Evolutionary conservation across 2,329 filamentous ascomycete genomes (phyloP), one percentile per base, ranked within the genome.

Genomic region (Exophiala sideris): DNA sequence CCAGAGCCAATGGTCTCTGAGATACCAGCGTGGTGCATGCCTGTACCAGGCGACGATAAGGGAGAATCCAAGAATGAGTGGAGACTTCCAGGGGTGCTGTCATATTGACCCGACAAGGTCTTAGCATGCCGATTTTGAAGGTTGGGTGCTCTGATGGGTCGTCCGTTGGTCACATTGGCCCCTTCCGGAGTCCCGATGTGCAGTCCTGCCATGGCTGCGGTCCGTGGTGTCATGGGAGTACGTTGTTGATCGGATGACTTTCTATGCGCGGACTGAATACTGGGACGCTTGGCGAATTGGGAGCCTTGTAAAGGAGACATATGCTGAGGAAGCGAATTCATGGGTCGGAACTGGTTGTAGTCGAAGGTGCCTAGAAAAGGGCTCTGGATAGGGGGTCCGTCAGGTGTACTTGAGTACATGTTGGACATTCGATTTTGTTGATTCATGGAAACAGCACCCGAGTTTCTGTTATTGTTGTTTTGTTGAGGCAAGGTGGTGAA

Each of bases 301-400:
- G 49, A 33, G 36, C 54, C 57, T 49, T 63, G 62, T 21, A 59
- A 46, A 62, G 62, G 68, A 56, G 63, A 67, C 62, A 73, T 76
- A 50, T 69, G 73, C 50, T 69, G 73, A 57, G 69, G 72, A 52
- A 70, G 67, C 57, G 64, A 70, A 54, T 65, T 67, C 65, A 76
- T 75, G 54, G 82, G 81, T 41, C 87, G 83, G 69, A 90, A 95
- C 61, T 91, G 88, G 34, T 79, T 79, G 66, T 88, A 87, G 71
- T 85, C 87, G 75, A 91, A 94, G 66, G 81, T 85, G 63, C 75
- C 76, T 39, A 88, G 81, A 66, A 91, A 96, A 0, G 92, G 92
- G 65, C 91, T 96, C 67, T 95, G 89, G 57, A 96, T 92, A 5
- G 92, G 91, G 49, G 90, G 87, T 48, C 90, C 90, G 57, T 97